Evolutionary conservation across 352 stramenopile genomes (phyloP).

Genomic region (Vaucheria bursata): DNA sequence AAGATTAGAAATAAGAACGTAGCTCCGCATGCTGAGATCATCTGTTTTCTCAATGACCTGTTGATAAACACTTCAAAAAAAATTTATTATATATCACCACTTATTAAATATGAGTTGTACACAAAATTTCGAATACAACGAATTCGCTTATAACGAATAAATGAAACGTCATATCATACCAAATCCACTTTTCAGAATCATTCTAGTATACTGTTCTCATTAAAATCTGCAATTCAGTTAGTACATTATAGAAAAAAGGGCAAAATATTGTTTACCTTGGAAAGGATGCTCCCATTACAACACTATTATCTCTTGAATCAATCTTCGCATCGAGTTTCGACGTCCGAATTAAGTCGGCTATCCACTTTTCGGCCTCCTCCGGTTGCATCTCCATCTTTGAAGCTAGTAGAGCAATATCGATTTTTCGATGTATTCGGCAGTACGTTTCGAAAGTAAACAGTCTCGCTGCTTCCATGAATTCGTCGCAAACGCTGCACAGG

Average conservation of each 20-base stretch:
- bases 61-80: conserved; percentile 6
- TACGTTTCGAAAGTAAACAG: conserved; percentile 99
- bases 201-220: no score
- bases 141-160: no score
- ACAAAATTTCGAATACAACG: no score
- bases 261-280: conserved; percentile 12
- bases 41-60: conserved; percentile 47
- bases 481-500: conserved; percentile 83
- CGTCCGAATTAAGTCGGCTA: conserved; percentile 97
- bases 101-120: no score
- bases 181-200: no score
- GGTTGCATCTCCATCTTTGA: conserved; percentile 76
- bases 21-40: conserved; percentile 42
- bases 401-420: conserved; percentile 92
- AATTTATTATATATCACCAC: neutral
- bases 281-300: conserved; percentile 84
- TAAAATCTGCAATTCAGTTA: no score
- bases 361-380: conserved; percentile 94
- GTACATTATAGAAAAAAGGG: no score
- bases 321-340: conserved; percentile 94
- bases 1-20: conserved; percentile 44
- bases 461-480: conserved; percentile 93
- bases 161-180: no score
- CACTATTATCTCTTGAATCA: conserved; percentile 87
- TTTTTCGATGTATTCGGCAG: conserved; percentile 97